A percentile compares a stretch with the other conserved stretches of the same genome.
Conservation (phyloP, 2,329 filamentous ascomycete genomes). For the Talaromyces albobiverticillius region DNA sequence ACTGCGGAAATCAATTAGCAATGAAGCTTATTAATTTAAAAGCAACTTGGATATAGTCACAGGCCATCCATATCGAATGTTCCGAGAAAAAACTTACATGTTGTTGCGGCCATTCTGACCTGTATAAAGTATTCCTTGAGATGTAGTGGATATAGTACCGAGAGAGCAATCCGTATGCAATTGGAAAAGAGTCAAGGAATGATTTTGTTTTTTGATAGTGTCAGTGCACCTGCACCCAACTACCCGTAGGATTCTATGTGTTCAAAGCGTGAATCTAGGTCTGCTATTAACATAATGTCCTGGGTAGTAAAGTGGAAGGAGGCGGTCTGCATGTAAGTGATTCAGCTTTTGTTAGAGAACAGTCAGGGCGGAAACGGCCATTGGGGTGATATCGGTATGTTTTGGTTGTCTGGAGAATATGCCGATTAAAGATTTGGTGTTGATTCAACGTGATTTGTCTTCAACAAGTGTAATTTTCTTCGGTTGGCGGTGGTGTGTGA, state of each 20-base stretch:
- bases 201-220: neutral
- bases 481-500: neutral
- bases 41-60: neutral
- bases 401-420: neutral
- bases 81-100: neutral
- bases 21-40: neutral
- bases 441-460: neutral
- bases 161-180: neutral
- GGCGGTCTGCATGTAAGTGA: constrained; percentile 6
- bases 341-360: constrained; percentile 5
- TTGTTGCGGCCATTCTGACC: neutral
- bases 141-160: neutral
- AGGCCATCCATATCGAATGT: neutral
- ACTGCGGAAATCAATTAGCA: neutral
- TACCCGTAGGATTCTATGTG: constrained; percentile 11
- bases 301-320: neutral
- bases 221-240: neutral
- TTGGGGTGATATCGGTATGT: neutral
- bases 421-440: neutral
- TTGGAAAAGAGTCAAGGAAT: neutral
- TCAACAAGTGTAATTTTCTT: neutral
- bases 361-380: neutral
- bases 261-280: neutral
- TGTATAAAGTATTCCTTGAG: neutral
- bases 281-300: constrained; percentile 1